phyloP scores from a whole-genome alignment of 768 basidiomycete species.

The Phylloporus arenicola region DNA sequence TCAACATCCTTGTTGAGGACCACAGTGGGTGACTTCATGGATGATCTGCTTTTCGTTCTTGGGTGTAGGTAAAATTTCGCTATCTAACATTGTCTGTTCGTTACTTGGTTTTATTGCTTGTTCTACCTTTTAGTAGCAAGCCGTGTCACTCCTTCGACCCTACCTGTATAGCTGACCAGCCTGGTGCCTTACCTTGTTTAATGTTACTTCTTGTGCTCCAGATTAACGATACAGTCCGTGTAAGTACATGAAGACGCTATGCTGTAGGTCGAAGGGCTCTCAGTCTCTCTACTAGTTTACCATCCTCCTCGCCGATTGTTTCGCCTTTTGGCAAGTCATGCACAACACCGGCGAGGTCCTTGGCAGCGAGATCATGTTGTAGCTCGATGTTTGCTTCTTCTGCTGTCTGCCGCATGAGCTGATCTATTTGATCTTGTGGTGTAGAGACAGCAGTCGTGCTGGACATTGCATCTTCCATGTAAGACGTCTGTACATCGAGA shows the following conservation, averaged over 20 bases:
- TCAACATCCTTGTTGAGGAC: constrained; percentile 50
- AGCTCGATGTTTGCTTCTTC: constrained; percentile 96
- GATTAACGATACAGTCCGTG: background rate
- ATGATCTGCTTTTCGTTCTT: constrained; percentile 11
- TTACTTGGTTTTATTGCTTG: constrained; percentile 16
- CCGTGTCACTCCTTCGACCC: constrained; percentile 6
- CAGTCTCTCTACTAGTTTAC: constrained; percentile 77
- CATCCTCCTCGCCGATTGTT: constrained; percentile 68
- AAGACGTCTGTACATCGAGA: constrained; percentile 94
- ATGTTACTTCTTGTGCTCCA: constrained; percentile 7
- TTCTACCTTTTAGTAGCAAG: constrained; percentile 8
- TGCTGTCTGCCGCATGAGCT: constrained; percentile 86
- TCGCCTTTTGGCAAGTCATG: constrained; percentile 52
- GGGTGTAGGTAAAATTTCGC: constrained; percentile 22
- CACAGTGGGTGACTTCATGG: constrained; percentile 18
- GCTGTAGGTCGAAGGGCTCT: constrained; percentile 81
- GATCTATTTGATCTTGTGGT: constrained; percentile 96
- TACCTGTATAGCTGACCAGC: constrained; percentile 1
- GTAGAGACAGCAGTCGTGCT: constrained; percentile 88
- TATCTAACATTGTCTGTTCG: constrained; percentile 15
- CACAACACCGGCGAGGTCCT: constrained; percentile 50
- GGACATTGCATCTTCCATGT: constrained; percentile 97
- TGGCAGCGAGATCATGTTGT: constrained; percentile 79
- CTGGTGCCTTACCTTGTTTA: constrained; percentile 8
- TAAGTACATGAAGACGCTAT: constrained; percentile 29